phyloP scores from a whole-genome alignment of 1,139 yeast genomes.

The Magnusiomyces clavatus region DNA sequence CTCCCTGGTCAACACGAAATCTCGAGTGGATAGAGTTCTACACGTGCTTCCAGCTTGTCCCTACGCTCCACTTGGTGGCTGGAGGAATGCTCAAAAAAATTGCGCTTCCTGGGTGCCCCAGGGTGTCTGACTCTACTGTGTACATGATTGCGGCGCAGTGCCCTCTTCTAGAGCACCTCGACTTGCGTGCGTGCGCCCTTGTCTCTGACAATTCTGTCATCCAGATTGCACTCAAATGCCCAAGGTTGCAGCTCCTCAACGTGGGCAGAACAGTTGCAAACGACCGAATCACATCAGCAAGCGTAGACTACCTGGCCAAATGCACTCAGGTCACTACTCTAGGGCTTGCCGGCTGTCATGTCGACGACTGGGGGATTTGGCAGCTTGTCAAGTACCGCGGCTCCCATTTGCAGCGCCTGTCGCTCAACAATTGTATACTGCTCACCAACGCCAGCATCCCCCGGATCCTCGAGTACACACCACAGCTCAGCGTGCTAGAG shows the following conservation, averaged over 20 bases:
- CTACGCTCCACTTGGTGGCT: slow-evolving; percentile 42
- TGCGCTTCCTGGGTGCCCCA: slow-evolving; percentile 63
- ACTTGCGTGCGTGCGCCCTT: slow-evolving; percentile 76
- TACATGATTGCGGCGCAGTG: slow-evolving; percentile 45
- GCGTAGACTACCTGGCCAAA: slow-evolving; percentile 50
- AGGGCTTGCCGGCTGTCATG: slow-evolving; percentile 83
- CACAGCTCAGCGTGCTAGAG: slow-evolving; percentile 62
- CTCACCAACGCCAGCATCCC: slow-evolving; percentile 66
- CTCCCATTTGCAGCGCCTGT: slow-evolving; percentile 51
- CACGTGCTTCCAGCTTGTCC: slow-evolving; percentile 68
- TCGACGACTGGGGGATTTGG: slow-evolving; percentile 74
- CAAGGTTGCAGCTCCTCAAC: slow-evolving; percentile 49
- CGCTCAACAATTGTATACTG: slow-evolving; percentile 65
- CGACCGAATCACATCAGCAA: slow-evolving; percentile 59
- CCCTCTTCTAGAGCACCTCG: slow-evolving; percentile 56
- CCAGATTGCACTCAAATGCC: slow-evolving; percentile 54
- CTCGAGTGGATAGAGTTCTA: slow-evolving; percentile 69
- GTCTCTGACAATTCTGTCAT: slow-evolving; percentile 71
- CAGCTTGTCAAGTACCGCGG: slow-evolving; percentile 63
- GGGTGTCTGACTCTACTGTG: slow-evolving; percentile 54
- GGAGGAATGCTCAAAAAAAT: slow-evolving; percentile 45
- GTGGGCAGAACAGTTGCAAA: slow-evolving; percentile 75
- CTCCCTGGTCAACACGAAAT: slow-evolving; percentile 38
- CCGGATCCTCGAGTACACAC: slow-evolving; percentile 49
- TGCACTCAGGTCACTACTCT: slow-evolving; percentile 56